Evolutionary conservation across 2,329 filamentous ascomycete genomes (phyloP), one percentile per base, ranked within the genome.

Genomic region (Fusarium vanettenii): DNA sequence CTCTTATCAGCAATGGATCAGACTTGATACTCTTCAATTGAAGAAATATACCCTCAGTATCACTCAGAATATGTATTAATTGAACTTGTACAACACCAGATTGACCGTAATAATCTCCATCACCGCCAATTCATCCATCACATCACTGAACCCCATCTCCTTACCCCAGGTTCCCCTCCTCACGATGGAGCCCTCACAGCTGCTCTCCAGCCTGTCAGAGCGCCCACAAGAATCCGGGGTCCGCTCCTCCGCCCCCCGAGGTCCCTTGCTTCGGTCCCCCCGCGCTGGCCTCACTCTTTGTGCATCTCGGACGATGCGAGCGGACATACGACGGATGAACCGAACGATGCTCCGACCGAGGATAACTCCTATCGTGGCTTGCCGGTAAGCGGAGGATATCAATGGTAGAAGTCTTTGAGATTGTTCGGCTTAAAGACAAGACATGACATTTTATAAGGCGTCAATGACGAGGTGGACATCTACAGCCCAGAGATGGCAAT

Each of bases 131-230:
- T 50, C 45, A 29, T 11, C 25, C 45, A 50, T 50, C 25, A 50
- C 45, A 61, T 27, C 52, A 6, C 41, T 35, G 10, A 16, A 41
- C 60, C 33, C 66, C 63, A 69, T 72, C 35, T 66, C 67, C 55
- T 33, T 78, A 78, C 76, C 76, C 76, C 76, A 78, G 76, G 48
- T 77, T 78, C 70, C 67, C 66, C 60, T 65, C 45, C 61, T 56
- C 27, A 60, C 2, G 22, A 62, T 31, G 43, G 37, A 48, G 37
- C 62, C 64, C 64, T 45, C 60, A 25, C 56, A 27, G 10, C n/a
- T 57, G 33, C 64, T 25, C 33, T 59, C 29, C 56, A 66, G 55
- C 69, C 66, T 48, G 55, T 70, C 52, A 45, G 33, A 43, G 22
- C 69, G 68, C 60, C 56, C 59, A 60, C 2, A 61, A 66, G 8